Percentiles rank a stretch among this genome's conserved stretches.
phyloP scores from a whole-genome alignment of 2,329 filamentous ascomycete species.

The Gnomoniopsis smithogilvyi region DNA sequence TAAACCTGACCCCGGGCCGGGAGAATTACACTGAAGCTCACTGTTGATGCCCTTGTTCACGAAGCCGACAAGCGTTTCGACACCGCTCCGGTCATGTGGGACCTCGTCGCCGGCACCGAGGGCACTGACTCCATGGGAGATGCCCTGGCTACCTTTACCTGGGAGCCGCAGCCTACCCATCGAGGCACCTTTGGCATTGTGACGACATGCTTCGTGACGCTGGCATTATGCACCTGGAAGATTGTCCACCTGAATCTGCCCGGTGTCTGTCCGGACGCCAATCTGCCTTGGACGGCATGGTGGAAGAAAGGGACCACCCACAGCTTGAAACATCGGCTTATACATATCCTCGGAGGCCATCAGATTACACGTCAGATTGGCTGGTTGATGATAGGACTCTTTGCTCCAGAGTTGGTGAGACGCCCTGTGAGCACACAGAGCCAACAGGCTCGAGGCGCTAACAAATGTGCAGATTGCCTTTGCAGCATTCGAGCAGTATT shows the following conservation, averaged over 20 bases:
- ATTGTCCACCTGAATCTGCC: slow-evolving; percentile 12
- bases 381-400: slow-evolving; percentile 8
- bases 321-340: slow-evolving; percentile 6
- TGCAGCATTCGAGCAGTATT: slow-evolving; percentile 11
- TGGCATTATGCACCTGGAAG: slow-evolving; percentile 10
- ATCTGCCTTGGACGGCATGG: slow-evolving; percentile 6
- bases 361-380: slow-evolving; percentile 11
- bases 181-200: slow-evolving; percentile 9
- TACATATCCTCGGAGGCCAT: slow-evolving; percentile 10
- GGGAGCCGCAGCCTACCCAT: slow-evolving; percentile 4
- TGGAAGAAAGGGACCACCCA: slow-evolving; percentile 1
- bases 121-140: background rate
- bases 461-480: slow-evolving; percentile 3
- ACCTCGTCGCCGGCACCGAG: slow-evolving; percentile 9
- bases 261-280: slow-evolving; percentile 7
- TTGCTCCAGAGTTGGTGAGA: slow-evolving; percentile 11
- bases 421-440: too few species aligned
- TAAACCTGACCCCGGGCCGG: too few species aligned
- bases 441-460: background rate
- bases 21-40: background rate
- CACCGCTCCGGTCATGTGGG: slow-evolving; percentile 12
- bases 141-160: background rate
- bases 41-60: background rate
- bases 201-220: slow-evolving; percentile 11
- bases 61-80: background rate